Conservation (phyloP, 2,329 filamentous ascomycete genomes). For the Bertia moriformis region DNA sequence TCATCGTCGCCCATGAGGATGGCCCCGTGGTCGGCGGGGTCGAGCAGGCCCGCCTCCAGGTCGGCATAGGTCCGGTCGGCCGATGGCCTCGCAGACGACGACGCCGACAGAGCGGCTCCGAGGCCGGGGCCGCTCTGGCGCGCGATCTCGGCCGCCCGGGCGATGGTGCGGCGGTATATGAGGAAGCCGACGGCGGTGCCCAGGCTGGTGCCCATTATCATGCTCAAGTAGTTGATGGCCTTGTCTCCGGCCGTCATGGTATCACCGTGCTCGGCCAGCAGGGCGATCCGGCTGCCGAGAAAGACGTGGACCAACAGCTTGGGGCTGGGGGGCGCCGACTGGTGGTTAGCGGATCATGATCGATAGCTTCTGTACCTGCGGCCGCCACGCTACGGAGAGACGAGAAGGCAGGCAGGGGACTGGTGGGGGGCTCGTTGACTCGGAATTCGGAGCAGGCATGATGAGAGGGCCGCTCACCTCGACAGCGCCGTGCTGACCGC, state of each 20-base stretch:
- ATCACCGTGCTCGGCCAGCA: constrained; percentile 69
- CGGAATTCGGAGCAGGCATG: not conserved
- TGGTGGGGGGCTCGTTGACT: no score
- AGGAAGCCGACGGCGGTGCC: constrained; percentile 67
- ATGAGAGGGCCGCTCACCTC: constrained; percentile 29
- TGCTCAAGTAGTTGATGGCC: constrained; percentile 70
- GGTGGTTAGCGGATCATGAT: no score
- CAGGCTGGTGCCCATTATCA: constrained; percentile 54
- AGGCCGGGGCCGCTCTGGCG: constrained; percentile 16
- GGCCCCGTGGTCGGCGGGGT: constrained; percentile 7
- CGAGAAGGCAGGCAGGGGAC: not conserved
- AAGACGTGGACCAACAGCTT: constrained; percentile 88
- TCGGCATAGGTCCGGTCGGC: constrained; percentile 26
- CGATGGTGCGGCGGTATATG: constrained; percentile 65
- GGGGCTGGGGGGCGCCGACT: no score
- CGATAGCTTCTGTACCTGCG: no score
- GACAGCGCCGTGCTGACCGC: constrained; percentile 69
- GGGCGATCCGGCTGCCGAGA: constrained; percentile 70
- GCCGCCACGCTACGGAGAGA: constrained; percentile 1
- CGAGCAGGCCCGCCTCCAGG: constrained; percentile 23
- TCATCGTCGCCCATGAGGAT: no score
- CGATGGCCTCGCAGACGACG: constrained; percentile 8
- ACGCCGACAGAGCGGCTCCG: no score
- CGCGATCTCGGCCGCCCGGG: constrained; percentile 42
- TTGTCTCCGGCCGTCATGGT: constrained; percentile 70